Evolutionary conservation across 2,329 filamentous ascomycete species (phyloP), one percentile per base, ranked within the genome.

Genomic region (Kalmusia sp.): DNA sequence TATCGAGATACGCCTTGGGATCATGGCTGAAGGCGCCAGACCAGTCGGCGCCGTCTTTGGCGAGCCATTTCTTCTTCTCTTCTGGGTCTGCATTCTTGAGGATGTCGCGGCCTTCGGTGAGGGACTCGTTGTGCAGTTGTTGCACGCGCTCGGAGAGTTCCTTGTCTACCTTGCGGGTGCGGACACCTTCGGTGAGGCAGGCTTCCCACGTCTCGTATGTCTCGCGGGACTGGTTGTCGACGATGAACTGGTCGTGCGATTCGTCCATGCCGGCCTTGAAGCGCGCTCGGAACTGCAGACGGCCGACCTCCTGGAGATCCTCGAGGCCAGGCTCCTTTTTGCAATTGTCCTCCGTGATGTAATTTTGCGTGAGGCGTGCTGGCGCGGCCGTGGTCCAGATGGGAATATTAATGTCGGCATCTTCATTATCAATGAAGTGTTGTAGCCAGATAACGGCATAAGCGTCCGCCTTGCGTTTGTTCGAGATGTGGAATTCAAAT

Each of bases 201-300:
- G 92, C 91, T 73, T 97, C 92, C 92, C 93, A 98, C 0, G 89
- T 90, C 77, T 98, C 93, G 59, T 91, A 96, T 0, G 93, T 97
- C 79, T 98, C 95, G 27, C 93, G 88, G 1, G 89, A 88, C 70
- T 96, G 87, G 66, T 96, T 96, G 73, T 96, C 91, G 41, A 87
- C 84, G 19, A 96, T 87, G 63, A 96, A 97, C 1, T 81, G 82
- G 60, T 91, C 84, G 70, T 98, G 95, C 15, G 91, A 89, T 49
- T 91, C 86, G 70, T 97, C 93, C 43, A 91, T 96, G 12, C 93
- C 93, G 0, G 93, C 87, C 59, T 95, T 96, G 80, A 98, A 98
- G 11, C 87, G 84, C 9, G 86, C 91, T 2, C 82, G 81, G 81
- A 98, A 96, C 30, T 86, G 84, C 11, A 98, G 78, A 2, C 92